Base-by-base conservation (phyloP, 2,329 filamentous ascomycete genomes). In the Lecanoromycetidae sp. region DNA sequence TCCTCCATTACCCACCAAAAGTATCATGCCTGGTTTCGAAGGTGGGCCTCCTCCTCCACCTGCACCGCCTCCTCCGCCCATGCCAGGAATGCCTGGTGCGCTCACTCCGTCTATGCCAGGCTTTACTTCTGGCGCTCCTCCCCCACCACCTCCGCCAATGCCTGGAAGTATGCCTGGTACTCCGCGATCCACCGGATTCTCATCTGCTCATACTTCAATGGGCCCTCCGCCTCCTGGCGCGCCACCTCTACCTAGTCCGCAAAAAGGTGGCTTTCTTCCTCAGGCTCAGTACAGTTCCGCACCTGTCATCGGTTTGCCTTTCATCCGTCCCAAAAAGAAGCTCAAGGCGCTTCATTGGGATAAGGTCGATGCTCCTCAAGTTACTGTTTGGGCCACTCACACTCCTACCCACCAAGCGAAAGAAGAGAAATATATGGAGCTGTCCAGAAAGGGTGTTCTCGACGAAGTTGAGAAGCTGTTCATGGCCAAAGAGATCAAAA, bases 331-430 rank as follows among this genome's bases (percentile, higher is more conserved):
- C 19, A 96, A 95, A 77, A 96, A 94, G 79, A 98, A 96, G 74
- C 86, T 98, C 65, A 98, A 98, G 78, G 90, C 90, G 50, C 75
- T 98, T 56, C 91, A 98, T 69, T 96, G 91, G 90, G 91, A 98
- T 68, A 96, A 96, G 71, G 87, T 98, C 46, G 91, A 98, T 65
- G 77, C 84, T 44, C 85, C 87, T 19, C 80, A 91, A 62, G 84
- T 87, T 42, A 95, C 90, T 45, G 85, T 95, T 57, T 96, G 90
- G 90, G 88, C 87, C 27, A 75, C 79, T 6, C 87, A 94, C 63
- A 78, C 84, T 25, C 83, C 86, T 4, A 93, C 86, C n/a, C 77
- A 80, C 4, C 82, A 93, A 61, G 84, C 84, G 52, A 86, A 88
- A 60, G 91, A 98, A 67, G 86, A 94, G 66, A 95, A 95, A 65